These are phyloP conservation scores for Tetrapisispora namnaoensis DNA, from an alignment of 805 yeast species.

Conservation along the genomic window DNA sequence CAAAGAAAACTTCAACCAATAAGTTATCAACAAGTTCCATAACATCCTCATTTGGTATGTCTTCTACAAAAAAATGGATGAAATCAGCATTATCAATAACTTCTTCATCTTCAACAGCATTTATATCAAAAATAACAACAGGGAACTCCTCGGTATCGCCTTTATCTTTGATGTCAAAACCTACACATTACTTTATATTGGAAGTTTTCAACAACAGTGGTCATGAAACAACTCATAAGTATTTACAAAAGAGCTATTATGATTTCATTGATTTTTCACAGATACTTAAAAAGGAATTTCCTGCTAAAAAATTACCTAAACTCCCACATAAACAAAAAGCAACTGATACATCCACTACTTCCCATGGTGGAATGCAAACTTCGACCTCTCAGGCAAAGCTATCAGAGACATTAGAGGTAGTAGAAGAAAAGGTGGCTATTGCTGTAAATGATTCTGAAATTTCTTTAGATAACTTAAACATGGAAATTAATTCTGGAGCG, in stretches of 20 bases:
- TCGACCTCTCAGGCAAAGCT: neutral
- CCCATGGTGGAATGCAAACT: neutral
- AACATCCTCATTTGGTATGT: slow-evolving; percentile 1
- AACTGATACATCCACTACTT: neutral
- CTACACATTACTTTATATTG: slow-evolving; percentile 38
- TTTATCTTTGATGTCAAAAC: slow-evolving; percentile 2
- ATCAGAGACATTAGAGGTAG: neutral
- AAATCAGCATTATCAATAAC: slow-evolving; percentile 17
- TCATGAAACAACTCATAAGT: slow-evolving; percentile 12
- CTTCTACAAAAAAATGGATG: slow-evolving; percentile 23
- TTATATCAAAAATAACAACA: slow-evolving; percentile 23
- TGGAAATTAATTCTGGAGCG: slow-evolving; percentile 1
- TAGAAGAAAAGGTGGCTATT: neutral
- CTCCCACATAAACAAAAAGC: slow-evolving; percentile 47
- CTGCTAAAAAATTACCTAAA: slow-evolving; percentile 55
- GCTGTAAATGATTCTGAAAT: neutral
- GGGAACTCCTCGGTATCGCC: slow-evolving; percentile 6
- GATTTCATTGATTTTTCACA: slow-evolving; percentile 56
- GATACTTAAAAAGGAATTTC: slow-evolving; percentile 43
- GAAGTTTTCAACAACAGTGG: slow-evolving; percentile 31
- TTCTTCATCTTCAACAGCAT: slow-evolving; percentile 11
- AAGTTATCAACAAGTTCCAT: neutral
- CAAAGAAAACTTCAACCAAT: neutral
- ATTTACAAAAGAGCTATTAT: slow-evolving; percentile 35
- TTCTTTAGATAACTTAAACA: neutral